Conservation (phyloP, 768 basidiomycete genomes). For the Wakefieldia striispora region DNA sequence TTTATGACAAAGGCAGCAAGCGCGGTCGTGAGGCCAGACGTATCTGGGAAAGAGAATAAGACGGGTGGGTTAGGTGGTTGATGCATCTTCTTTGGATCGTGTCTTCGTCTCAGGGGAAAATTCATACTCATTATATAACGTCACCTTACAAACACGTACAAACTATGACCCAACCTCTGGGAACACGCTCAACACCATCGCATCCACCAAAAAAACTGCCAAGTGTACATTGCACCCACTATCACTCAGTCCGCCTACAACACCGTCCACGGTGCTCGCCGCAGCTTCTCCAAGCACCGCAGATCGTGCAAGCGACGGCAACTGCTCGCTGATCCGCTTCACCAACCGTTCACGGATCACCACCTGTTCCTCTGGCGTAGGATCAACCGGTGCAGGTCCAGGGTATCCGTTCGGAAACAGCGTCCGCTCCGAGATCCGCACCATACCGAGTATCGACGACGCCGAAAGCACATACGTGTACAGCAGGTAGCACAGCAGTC, state of each 20-base stretch:
- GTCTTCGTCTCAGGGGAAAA: constrained; percentile 20
- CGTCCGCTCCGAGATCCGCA: constrained; percentile 59
- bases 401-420: constrained; percentile 93
- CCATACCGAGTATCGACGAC: constrained; percentile 48
- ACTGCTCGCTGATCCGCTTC: constrained; percentile 34
- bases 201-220: constrained; percentile 69
- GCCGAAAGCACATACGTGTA: constrained; percentile 52
- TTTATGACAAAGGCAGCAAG: constrained; percentile 83
- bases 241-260: constrained; percentile 61
- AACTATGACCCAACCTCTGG: constrained; percentile 59
- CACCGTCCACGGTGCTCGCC: constrained; percentile 45
- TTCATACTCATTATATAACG: constrained; percentile 12
- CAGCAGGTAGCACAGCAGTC: constrained; percentile 70
- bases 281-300: constrained; percentile 54
- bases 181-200: constrained; percentile 66
- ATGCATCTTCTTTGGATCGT: constrained; percentile 34
- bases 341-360: constrained; percentile 47
- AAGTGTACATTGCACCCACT: constrained; percentile 78
- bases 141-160: constrained; percentile 26
- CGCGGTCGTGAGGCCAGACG: constrained; percentile 52
- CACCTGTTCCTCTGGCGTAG: constrained; percentile 72
- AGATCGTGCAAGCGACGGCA: constrained; percentile 43
- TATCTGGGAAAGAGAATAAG: constrained; percentile 65
- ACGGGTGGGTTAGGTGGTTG: constrained; percentile 64
- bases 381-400: constrained; percentile 67